Evolutionary conservation across 345 rosid species (phyloP).

Genomic region (Crucihimalaya himalaica): DNA sequence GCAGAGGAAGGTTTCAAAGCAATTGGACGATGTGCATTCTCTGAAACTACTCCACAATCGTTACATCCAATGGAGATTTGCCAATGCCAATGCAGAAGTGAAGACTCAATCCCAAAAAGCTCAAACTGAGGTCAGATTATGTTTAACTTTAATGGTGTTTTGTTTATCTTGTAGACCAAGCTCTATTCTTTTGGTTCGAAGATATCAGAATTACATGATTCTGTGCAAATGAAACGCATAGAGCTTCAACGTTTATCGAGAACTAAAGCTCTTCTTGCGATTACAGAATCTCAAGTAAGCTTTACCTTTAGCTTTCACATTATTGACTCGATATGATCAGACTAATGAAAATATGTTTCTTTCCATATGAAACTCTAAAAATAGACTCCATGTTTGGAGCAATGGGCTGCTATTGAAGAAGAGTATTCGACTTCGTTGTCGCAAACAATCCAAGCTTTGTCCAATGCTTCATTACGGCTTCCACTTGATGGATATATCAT

Average conservation of each 20-base stretch:
- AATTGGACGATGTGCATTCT: slow-evolving; percentile 60
- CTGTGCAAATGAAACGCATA: slow-evolving; percentile 54
- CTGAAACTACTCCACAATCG: slow-evolving; percentile 63
- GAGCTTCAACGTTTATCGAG: slow-evolving; percentile 51
- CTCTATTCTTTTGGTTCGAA: slow-evolving; percentile 52
- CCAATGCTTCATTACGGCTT: slow-evolving; percentile 53
- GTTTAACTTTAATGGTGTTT: background rate
- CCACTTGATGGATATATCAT: slow-evolving; percentile 57
- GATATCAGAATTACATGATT: slow-evolving; percentile 52
- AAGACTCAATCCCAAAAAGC: slow-evolving; percentile 48
- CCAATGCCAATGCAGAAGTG: slow-evolving; percentile 62
- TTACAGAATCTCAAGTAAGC: slow-evolving; percentile 68
- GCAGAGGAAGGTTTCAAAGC: slow-evolving; percentile 47
- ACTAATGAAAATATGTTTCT: background rate
- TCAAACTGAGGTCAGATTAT: slow-evolving; percentile 56
- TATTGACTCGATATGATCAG: background rate
- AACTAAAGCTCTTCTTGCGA: slow-evolving; percentile 41
- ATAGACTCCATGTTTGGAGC: slow-evolving; percentile 69
- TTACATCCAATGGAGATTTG: slow-evolving; percentile 73
- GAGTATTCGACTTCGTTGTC: slow-evolving; percentile 54
- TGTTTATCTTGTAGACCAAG: slow-evolving; percentile 46
- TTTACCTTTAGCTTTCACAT: background rate
- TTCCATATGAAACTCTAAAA: background rate
- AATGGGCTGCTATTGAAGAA: slow-evolving; percentile 54
- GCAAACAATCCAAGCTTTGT: slow-evolving; percentile 62